A percentile compares a stretch with the other conserved stretches of the same genome.
phyloP scores from a whole-genome alignment of 2,329 filamentous ascomycete species.

The Thelonectria blattea region DNA sequence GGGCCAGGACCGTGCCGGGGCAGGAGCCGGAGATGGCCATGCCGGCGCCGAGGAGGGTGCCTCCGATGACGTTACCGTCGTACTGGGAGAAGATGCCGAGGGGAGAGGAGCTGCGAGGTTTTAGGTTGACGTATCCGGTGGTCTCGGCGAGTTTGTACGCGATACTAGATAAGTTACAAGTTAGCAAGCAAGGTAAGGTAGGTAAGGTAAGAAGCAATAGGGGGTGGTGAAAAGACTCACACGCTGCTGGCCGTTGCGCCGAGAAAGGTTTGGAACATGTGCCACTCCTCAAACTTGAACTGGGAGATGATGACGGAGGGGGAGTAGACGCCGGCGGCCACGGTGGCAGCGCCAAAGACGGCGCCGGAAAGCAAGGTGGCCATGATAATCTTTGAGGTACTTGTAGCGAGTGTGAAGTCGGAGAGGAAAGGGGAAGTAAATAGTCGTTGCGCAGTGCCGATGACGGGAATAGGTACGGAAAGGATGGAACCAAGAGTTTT shows the following conservation, averaged over 20 bases:
- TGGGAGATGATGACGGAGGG: slow-evolving; percentile 66
- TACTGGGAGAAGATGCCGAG: slow-evolving; percentile 60
- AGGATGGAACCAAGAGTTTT: background rate
- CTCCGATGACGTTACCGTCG: slow-evolving; percentile 71
- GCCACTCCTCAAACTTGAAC: slow-evolving; percentile 65
- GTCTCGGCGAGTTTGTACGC: slow-evolving; percentile 54
- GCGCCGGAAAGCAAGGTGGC: slow-evolving; percentile 55
- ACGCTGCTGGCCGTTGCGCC: slow-evolving; percentile 66
- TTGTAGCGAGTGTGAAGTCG: background rate
- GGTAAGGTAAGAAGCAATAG: background rate
- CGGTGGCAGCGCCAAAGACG: slow-evolving; percentile 66
- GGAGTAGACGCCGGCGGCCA: slow-evolving; percentile 64
- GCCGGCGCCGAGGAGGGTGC: slow-evolving; percentile 65
- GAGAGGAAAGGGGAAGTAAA: background rate
- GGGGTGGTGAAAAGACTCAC: slow-evolving; percentile 48
- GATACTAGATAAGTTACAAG: too few relatives aligned
- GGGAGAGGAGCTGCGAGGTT: slow-evolving; percentile 57
- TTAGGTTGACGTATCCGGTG: slow-evolving; percentile 50
- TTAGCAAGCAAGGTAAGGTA: too few relatives aligned
- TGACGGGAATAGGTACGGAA: background rate
- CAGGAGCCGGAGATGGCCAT: slow-evolving; percentile 71
- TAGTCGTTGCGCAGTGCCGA: background rate
- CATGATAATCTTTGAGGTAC: slow-evolving; percentile 27
- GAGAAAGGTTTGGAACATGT: slow-evolving; percentile 71
- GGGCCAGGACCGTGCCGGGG: slow-evolving; percentile 68